phyloP scores from a whole-genome alignment of 495 filamentous ascomycete genomes.

The Penicillium verhagenii region DNA sequence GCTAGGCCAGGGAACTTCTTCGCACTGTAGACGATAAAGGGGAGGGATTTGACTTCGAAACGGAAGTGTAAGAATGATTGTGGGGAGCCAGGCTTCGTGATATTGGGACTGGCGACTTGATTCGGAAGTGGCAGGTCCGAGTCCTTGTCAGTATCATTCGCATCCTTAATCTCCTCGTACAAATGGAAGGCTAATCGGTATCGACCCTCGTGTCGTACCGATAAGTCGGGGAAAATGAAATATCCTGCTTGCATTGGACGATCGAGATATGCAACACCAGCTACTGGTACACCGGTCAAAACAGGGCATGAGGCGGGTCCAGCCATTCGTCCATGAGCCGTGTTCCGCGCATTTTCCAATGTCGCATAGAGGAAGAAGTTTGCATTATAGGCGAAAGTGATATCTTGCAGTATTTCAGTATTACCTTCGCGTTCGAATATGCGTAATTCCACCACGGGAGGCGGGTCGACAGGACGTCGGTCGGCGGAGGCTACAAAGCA shows the following conservation, averaged over 20 bases:
- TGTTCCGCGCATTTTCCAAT: slow-evolving; percentile 79
- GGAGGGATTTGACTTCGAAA: slow-evolving; percentile 85
- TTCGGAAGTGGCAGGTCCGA: slow-evolving; percentile 28
- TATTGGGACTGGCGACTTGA: slow-evolving; percentile 18
- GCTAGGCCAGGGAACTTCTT: slow-evolving; percentile 98
- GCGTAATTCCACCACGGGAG: slow-evolving; percentile 90
- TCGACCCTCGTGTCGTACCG: slow-evolving; percentile 91
- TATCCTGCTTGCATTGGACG: slow-evolving; percentile 89
- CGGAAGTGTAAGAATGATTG: slow-evolving; percentile 59
- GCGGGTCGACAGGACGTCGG: slow-evolving; percentile 93
- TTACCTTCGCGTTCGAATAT: slow-evolving; percentile 76
- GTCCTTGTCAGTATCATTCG: slow-evolving; percentile 61
- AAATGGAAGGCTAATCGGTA: slow-evolving; percentile 88
- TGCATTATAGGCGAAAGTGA: slow-evolving; percentile 91
- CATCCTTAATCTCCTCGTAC: slow-evolving; percentile 87
- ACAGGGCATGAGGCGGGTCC: slow-evolving; percentile 72
- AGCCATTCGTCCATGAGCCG: slow-evolving; percentile 76
- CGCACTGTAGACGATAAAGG: slow-evolving; percentile 90
- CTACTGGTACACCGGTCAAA: slow-evolving; percentile 91
- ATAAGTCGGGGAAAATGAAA: slow-evolving; percentile 97
- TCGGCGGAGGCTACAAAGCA: slow-evolving; percentile 76
- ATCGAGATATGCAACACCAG: slow-evolving; percentile 95
- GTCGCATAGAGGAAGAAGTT: slow-evolving; percentile 98
- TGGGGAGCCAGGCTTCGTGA: slow-evolving; percentile 35
- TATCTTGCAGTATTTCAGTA: slow-evolving; percentile 58